Evolutionary conservation across 352 stramenopile genomes (phyloP), one percentile per base, ranked within the genome.

Genomic region (Globisporangium sylvaticum): DNA sequence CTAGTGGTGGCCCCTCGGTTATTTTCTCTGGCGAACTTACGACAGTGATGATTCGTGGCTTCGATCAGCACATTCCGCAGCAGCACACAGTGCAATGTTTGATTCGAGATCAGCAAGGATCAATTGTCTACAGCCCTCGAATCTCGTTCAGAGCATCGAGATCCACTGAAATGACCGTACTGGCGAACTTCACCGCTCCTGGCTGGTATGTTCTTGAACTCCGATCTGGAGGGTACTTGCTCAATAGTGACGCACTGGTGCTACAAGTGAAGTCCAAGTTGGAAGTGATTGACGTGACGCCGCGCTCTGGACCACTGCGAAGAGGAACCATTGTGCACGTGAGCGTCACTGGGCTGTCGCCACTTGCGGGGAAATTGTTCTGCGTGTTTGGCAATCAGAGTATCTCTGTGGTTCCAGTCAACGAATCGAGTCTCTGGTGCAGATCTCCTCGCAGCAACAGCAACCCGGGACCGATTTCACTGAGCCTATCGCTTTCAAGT

Each of bases 301-400:
- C 60, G 1, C 44, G 14, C 6, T 58, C 56, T 34, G 74, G 77
- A 0, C 74, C 77, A 0, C 39, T 80, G 27, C 60, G 73, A 60
- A 75, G 75, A 32, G 75, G 71, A 1, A 72, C 75, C 6, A 27
- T 74, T 15, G 66, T 84, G 3, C 31, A 70, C 10, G n/a, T 76
- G 4, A 24, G 66, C 4, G 59, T 78, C 25, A 62, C 69, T 53
- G 50, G 34, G 20, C 4, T 39, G 1, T 44, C 60, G 3, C 37
- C 65, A 3, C 12, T 68, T 6, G 18, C 42, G 1, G 56, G 70
- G n/a, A 46, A 74, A 15, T 31, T 84, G 7, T 14, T 70, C 1
- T 82, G 73, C 34, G 42, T 64, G 0, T 84, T 82, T 72, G 66
- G 67, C 55, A 57, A 68, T 15, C 42, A 59, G 44, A 29, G 58